Evolutionary conservation across 495 filamentous ascomycete genomes (phyloP).

Genomic region (Pseudevernia furfuracea): DNA sequence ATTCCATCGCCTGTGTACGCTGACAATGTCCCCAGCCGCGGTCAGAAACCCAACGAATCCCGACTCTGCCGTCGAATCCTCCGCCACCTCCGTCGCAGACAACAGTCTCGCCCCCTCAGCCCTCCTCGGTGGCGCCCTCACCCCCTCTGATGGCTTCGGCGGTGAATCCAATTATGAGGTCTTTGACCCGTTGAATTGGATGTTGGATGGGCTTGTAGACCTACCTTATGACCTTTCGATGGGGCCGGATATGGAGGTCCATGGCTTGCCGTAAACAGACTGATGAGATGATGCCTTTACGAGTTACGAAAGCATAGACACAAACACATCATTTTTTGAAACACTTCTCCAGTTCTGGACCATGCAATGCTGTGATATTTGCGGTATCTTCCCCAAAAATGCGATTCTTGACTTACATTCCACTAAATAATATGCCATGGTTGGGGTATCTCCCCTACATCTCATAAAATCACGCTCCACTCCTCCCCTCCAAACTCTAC

Average conservation of each 20-base stretch:
- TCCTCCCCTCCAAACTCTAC: background rate
- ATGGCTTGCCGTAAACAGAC: slow-evolving; percentile 13
- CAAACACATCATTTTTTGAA: too few species aligned
- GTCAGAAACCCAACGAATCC: slow-evolving; percentile 83
- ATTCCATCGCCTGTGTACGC: background rate
- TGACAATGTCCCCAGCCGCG: slow-evolving; percentile 44
- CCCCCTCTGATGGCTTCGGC: slow-evolving; percentile 44
- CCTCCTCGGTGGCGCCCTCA: slow-evolving; percentile 9
- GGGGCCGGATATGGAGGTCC: slow-evolving; percentile 18
- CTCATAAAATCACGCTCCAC: background rate
- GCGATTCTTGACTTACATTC: background rate
- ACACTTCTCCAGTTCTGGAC: background rate
- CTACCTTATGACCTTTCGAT: slow-evolving; percentile 50
- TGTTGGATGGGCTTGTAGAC: slow-evolving; percentile 76
- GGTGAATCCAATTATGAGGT: slow-evolving; percentile 68
- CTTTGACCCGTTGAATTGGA: slow-evolving; percentile 86
- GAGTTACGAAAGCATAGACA: background rate
- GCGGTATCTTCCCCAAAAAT: background rate
- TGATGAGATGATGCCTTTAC: slow-evolving; percentile 3
- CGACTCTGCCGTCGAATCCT: slow-evolving; percentile 66
- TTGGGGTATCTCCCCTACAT: background rate
- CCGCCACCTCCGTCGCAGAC: slow-evolving; percentile 48
- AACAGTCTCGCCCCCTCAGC: slow-evolving; percentile 43
- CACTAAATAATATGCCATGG: background rate
- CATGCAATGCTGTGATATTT: background rate